Base-by-base conservation (phyloP, 139 green algal species). In the Pleodorina starrii region DNA sequence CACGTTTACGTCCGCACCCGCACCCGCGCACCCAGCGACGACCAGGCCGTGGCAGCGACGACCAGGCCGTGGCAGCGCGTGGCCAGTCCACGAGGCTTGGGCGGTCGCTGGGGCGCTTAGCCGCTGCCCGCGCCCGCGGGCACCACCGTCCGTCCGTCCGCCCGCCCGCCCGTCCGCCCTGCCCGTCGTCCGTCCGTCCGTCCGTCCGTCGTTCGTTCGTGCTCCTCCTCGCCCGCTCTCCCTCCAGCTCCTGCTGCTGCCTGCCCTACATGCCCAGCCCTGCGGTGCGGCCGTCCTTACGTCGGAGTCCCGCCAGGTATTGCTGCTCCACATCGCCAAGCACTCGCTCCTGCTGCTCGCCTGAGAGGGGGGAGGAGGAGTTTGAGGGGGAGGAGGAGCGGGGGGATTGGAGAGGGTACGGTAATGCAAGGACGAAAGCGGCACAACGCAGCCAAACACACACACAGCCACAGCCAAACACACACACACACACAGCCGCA, bases 291-390 rank as follows among this genome's bases (percentile, higher is more conserved):
- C 27, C 35, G 44, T 72, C 83, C 63, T 80, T 69, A 16, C 83
- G 66, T 10, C 36, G 38, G 6, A 54, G 66, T 0, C 83, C 68
- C 35, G 42, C 66, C 43, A 51, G 2, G 48, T 72, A 89, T 48
- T 89, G 48, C 48, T 72, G 48, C 50, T 89, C 84, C 84, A 74
- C 44, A 11, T 82, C 84, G 6, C 14, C 1, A 9, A 83, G 36
- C 36, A 83, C 36, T 1, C 50, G 69, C 25, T 73, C 69, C 68
- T 89, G 84, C 50, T 82, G 69, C 69, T 83, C 84, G 48, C 69
- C 84, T 89, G 84, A 35, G 9, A 4, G 38, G 9, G 40, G 14
- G 83, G 25, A n/a, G 42, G 80, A 16, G 60, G 40, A 5, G n/a
- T 32, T 12, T 12, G 59, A 50, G 50, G 35, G 73, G 73, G 73